These are phyloP conservation scores for Salix brachista DNA, from an alignment of 345 rosid species.

Conservation along the genomic window DNA sequence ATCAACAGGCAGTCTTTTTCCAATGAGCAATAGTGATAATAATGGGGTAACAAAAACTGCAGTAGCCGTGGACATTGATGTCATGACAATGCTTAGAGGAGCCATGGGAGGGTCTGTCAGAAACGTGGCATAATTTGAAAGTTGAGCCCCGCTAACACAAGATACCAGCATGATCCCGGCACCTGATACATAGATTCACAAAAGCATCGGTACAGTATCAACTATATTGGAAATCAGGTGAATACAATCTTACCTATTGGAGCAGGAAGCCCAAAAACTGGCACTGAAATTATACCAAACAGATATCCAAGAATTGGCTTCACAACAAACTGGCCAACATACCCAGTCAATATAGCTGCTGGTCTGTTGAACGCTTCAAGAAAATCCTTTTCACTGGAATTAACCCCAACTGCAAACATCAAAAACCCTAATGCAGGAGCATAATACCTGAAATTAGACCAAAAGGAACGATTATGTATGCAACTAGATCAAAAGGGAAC, in stretches of 20 bases:
- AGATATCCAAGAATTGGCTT: constrained; percentile 87
- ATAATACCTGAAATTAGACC: constrained; percentile 61
- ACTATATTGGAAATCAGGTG: constrained; percentile 6
- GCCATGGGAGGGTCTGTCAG: constrained; percentile 78
- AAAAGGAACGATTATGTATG: constrained; percentile 27
- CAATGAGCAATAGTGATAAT: constrained; percentile 76
- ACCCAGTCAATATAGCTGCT: constrained; percentile 67
- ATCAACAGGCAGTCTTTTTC: constrained; percentile 86
- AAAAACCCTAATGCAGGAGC: constrained; percentile 92
- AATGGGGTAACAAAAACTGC: constrained; percentile 82
- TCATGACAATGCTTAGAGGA: constrained; percentile 93
- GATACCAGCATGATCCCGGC: constrained; percentile 95
- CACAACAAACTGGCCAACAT: constrained; percentile 69
- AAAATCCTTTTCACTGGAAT: constrained; percentile 84
- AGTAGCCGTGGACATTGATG: constrained; percentile 80
- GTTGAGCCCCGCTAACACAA: constrained; percentile 96
- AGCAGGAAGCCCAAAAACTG: constrained; percentile 72
- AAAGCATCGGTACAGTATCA: constrained; percentile 2
- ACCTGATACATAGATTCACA: constrained; percentile 38
- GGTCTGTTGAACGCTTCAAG: constrained; percentile 83
- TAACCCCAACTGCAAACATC: constrained; percentile 98
- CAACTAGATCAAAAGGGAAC: constrained; percentile 6
- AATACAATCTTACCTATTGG: constrained; percentile 51
- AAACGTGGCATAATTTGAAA: constrained; percentile 88
- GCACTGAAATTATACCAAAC: constrained; percentile 63